Base-by-base conservation (phyloP, 1,284 basidiomycete genomes). In the Peniophora sp. region DNA sequence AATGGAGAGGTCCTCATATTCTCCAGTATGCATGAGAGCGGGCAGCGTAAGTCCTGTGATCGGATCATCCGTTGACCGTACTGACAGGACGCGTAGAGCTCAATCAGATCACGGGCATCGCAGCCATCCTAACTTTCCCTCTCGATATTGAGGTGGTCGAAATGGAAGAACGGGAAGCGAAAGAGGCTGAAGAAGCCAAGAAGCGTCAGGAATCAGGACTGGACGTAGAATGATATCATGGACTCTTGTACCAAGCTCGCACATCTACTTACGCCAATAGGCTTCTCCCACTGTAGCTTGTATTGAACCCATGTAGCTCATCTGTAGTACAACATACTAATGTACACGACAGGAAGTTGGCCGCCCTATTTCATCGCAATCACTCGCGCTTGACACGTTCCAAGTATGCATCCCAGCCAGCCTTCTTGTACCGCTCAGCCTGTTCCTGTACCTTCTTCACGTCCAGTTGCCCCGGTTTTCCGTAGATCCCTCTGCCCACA, bases 1-100 rank as follows among this genome's bases (percentile, higher is more conserved):
- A 92, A 94, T 25, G 97, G 87, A 36, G 93, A 98, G 63, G 93
- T 94, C 3, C 73, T 97, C 45, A 94, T 98, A 58, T 99, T 99
- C 68, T 97, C 93, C 6, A 96, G 92, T 61, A 97, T 99, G 96
- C 97, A 99, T 66, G 96, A 99, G 68, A 92, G 90, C 23, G 97
- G 97, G 22, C 91, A 96, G 74, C 92, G 91, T 93, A 62, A 63
- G 88, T 73, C 17, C 25, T 39, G 34, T 41, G 39, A 50, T 32
- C 45, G 46, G 39, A 41, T 45, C 38, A 44, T 35, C 19, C 17
- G n/a, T 45, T 34, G 47, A 24, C 25, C 19, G 24, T 51, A 47
- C 48, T 38, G 36, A 45, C 22, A 27, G 41, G 39, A 24, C 38
- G 16, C 17, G 41, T 65, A 95, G 94, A 99, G 67, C 74, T 99